phyloP scores from a whole-genome alignment of 129 eudicot genomes.

The Flaveria ramosissima region DNA sequence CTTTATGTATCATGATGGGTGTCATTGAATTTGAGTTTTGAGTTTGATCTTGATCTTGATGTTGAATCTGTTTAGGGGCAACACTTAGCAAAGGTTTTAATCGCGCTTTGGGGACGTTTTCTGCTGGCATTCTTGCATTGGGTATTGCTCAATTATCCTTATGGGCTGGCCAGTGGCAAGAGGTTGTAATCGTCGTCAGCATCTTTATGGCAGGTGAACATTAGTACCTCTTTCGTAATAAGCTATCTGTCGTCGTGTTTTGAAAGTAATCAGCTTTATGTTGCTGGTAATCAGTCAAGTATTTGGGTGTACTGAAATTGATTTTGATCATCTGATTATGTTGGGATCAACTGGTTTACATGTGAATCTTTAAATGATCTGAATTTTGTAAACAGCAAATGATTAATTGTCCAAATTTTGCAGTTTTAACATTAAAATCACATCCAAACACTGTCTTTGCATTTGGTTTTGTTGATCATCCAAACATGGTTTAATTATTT shows the following conservation, averaged over 20 bases:
- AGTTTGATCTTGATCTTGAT: constrained; percentile 7
- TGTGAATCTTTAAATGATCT: no score
- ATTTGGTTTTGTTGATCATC: no score
- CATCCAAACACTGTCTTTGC: no score
- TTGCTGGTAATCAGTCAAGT: background rate
- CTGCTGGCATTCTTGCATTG: constrained; percentile 81
- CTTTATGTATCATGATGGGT: constrained; percentile 1
- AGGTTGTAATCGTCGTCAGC: constrained; percentile 75
- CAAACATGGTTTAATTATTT: no score
- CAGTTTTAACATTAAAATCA: no score
- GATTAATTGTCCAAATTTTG: no score
- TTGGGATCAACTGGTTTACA: background rate
- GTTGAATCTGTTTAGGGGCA: constrained; percentile 57
- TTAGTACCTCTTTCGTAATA: background rate
- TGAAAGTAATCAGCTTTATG: background rate
- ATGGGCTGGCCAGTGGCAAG: constrained; percentile 60
- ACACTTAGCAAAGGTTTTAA: constrained; percentile 89
- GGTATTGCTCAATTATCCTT: constrained; percentile 68
- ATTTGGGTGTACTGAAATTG: background rate
- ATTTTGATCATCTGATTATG: background rate
- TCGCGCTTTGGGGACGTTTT: constrained; percentile 86
- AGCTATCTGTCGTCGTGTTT: background rate
- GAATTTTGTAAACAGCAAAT: no score
- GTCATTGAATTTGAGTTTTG: constrained; percentile 1
- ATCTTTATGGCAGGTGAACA: constrained; percentile 69